phyloP scores from a whole-genome alignment of 495 filamentous ascomycete species.

The Bathelium albidoporum region DNA sequence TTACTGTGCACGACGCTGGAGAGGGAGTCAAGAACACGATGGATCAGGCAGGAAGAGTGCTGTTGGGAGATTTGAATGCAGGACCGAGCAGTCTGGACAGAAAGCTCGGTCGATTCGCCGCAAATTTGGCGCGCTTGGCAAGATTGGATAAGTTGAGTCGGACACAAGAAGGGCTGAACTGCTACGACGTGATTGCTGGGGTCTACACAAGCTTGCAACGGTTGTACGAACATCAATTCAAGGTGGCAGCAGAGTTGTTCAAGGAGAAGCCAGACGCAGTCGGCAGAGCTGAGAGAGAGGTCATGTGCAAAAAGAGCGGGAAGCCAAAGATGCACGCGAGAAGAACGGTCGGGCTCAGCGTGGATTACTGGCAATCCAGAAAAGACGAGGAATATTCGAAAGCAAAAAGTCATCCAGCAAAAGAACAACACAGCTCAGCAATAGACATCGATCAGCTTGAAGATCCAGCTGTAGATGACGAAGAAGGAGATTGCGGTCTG shows the following conservation, averaged over 20 bases:
- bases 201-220: slow-evolving; percentile 55
- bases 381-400: neutral
- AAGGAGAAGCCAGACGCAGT: slow-evolving; percentile 40
- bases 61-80: slow-evolving; percentile 42
- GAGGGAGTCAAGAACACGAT: slow-evolving; percentile 36
- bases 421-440: slow-evolving; percentile 14
- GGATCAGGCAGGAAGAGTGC: slow-evolving; percentile 40
- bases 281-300: slow-evolving; percentile 37
- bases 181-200: slow-evolving; percentile 80
- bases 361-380: slow-evolving; percentile 65
- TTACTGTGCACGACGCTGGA: slow-evolving; percentile 37
- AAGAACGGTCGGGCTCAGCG: slow-evolving; percentile 57
- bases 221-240: slow-evolving; percentile 58
- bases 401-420: neutral
- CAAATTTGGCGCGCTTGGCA: slow-evolving; percentile 70
- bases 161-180: slow-evolving; percentile 56
- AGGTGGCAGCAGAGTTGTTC: slow-evolving; percentile 39
- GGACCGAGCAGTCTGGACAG: slow-evolving; percentile 40
- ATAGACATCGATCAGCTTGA: slow-evolving; percentile 17
- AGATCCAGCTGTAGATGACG: slow-evolving; percentile 11
- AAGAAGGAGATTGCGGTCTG: slow-evolving; percentile 29
- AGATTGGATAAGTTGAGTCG: slow-evolving; percentile 67
- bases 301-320: slow-evolving; percentile 59
- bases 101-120: slow-evolving; percentile 58
- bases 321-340: slow-evolving; percentile 68